Base-by-base conservation (phyloP, 2,329 filamentous ascomycete genomes). In the Ceratocystis eucalypticola region DNA sequence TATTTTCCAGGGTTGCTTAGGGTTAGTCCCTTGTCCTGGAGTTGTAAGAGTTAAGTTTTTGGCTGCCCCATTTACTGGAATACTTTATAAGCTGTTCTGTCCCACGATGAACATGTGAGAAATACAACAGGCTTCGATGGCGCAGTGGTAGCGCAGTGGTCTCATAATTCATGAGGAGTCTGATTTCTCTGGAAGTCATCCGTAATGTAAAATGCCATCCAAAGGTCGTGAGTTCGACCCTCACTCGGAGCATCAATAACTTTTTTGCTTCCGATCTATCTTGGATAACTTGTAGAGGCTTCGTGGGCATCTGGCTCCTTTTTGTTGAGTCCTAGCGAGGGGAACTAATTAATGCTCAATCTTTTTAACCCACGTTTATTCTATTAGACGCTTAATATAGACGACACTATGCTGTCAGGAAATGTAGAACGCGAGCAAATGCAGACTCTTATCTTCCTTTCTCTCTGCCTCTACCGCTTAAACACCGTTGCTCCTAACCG, bases 401-500 rank as follows among this genome's bases (percentile, higher is more conserved):
- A 37, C 33, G 7, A 12, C 33, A 12, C 33, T 37, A 12, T 12
- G 8, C 33, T 37, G 33, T 4, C 33, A 12, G 10, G 33, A 37
- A 37, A 37, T 37, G 10, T 37, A 37, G 3, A 12, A 37, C 33
- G 10, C 33, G 1, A 10, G 8, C 33, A 37, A 37, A 12, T 12
- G 17, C 55, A 33, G 5, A 20, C 46, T 22, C 20, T 50, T 50
- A 8, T 50, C 8, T 48, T 8, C 45, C 28, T 59, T 5, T 1
- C 28, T n/a, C 28, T 12, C 17, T 57, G 8, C 17, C 6, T n/a
- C 61, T 50, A 67, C 57, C 62, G 45, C 76, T 78, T 84, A 71
- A 86, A 83, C 25, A 78, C 79, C 12, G 77, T 82, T 69, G 88
- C 82, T 70, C 82, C 82, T 64, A 96, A 78, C 71, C 88, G 82